These are phyloP conservation scores for Bipolaris cookei DNA, from an alignment of 2,329 filamentous ascomycete species.

Conservation along the genomic window DNA sequence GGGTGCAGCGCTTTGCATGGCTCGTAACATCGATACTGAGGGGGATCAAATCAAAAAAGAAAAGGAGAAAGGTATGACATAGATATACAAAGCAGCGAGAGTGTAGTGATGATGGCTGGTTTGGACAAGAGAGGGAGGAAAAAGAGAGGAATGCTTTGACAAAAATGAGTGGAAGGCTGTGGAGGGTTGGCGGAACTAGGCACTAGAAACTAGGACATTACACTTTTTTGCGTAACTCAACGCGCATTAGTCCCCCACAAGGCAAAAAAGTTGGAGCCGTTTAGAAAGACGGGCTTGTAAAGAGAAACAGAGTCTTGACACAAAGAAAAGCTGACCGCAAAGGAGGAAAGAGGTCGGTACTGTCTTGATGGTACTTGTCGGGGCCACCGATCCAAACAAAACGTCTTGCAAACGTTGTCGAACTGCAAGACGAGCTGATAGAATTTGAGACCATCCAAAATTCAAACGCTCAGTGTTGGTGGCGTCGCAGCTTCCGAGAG, in stretches of 20 bases:
- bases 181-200: conserved; percentile 35
- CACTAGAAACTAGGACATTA: conserved; percentile 45
- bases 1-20: conserved; percentile 17
- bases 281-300: conserved; percentile 8
- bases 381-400: neutral
- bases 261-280: conserved; percentile 14
- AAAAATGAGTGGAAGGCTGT: conserved; percentile 24
- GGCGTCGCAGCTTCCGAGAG: conserved; percentile 4
- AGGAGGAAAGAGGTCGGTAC: conserved; percentile 2
- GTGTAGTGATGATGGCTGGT: conserved; percentile 13
- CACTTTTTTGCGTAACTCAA: conserved; percentile 33
- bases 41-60: neutral
- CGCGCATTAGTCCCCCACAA: conserved; percentile 32
- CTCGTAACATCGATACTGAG: conserved; percentile 23
- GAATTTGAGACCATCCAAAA: conserved; percentile 3
- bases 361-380: conserved; percentile 4
- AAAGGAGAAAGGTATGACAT: conserved; percentile 10
- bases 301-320: conserved; percentile 10
- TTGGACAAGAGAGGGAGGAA: neutral
- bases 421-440: neutral
- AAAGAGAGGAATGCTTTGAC: neutral
- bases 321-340: conserved; percentile 12
- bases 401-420: neutral
- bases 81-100: conserved; percentile 25
- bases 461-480: conserved; percentile 10